Evolutionary conservation across 1,284 basidiomycete species (phyloP), one percentile per base, ranked within the genome.

Genomic region (Cutaneotrichosporon mucoides): DNA sequence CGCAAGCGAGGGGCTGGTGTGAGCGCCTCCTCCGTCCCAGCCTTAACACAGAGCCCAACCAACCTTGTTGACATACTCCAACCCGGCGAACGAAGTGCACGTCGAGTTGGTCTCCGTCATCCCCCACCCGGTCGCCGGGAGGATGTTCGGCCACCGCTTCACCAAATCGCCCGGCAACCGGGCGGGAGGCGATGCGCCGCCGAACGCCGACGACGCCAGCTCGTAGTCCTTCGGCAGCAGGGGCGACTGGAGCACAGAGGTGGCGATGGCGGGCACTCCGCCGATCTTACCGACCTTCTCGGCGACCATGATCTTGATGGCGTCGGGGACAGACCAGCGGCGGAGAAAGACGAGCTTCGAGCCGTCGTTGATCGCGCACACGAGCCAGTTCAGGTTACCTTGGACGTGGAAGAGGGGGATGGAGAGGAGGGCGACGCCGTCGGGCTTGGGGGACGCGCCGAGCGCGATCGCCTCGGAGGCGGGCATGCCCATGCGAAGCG

Each of bases 391-490:
- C 6, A 53, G 41, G 9, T 12, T 53, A 10, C 74, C 74, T 6
- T 71, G 72, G 2, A 76, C 74, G 68, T 76, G 74, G 65, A 76
- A 76, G 6, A 76, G 66, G 1, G 74, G 74, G 35, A 76, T 68
- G 6, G 72, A 56, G 34, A 73, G 68, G 2, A 76, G 60, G 66
- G 37, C 36, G 15, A 38, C 37, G 5, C 33, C 16, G 24, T 45
- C 4, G 65, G 37, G 36, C 48, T 65, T 16, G 66, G 70, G 15
- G 67, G 53, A 42, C 11, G 70, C 68, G 55, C 71, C 65, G 65
- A 24, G 24, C 2, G 24, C 24, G 24, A 24, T 24, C 24, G 24
- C 24, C 24, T 24, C 24, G 24, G 24, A 24, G 24, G 24, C 24
- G 24, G 24, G 24, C 24, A 24, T 24, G 24, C 24, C 24, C 24